Evolutionary conservation across 2,329 filamentous ascomycete genomes (phyloP), one percentile per base, ranked within the genome.

Genomic region (Cercospora sesami): DNA sequence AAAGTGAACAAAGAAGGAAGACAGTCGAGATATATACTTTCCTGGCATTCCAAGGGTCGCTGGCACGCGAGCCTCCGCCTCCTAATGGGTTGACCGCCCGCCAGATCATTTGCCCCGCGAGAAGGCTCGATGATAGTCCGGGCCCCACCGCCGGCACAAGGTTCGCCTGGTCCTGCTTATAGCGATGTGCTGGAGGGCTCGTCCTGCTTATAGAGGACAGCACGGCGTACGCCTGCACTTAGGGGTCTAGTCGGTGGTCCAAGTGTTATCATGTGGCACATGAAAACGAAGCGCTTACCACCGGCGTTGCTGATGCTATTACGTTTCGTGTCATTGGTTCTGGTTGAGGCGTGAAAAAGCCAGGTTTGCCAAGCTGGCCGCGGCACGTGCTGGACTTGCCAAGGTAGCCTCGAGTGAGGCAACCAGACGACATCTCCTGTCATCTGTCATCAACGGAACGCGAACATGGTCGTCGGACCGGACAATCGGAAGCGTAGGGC

Each of bases 401-500:
- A 59, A 59, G 48, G 55, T 21, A 31, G 8, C 26, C 33, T 23
- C 59, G n/a, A 39, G 45, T 63, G 60, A 48, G 60, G 42, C 45
- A 21, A 7, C 18, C 42, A 10, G 59, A 66, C 59, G 28, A 36
- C 61, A 57, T 63, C 28, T 63, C 61, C 14, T 48, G 10, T 21
- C 21, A 10, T 21, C 33, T 39, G 21, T 48, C 21, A 48, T 51
- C 31, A 59, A 21, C 21, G 18, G 63, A 65, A 60, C 7, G 61
- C 61, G 12, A 60, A 26, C 53, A 69, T 69, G 68, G 55, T 65
- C 10, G n/a, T 57, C 12, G 63, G 65, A 33, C 55, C 61, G 30
- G 45, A 60, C 51, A 55, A 64, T 63, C 53, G 69, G 12, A 72
- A 72, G 58, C 72, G 74, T 16, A 73, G 70, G 45, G 67, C 73